These are phyloP conservation scores for Candida tropicalis DNA, from an alignment of 1,139 yeast genomes.

Conservation along the genomic window DNA sequence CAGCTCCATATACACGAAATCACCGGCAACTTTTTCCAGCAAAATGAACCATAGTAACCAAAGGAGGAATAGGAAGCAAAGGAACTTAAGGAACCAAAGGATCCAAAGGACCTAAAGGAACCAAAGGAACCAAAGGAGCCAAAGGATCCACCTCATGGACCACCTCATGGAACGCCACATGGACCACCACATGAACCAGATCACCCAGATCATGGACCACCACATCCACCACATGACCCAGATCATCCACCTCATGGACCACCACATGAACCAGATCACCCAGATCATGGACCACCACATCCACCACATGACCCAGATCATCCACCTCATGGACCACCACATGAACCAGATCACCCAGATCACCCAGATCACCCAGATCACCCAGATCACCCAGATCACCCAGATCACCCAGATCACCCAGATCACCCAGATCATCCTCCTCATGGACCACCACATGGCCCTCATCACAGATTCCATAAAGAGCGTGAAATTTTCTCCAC, in stretches of 20 bases:
- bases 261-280: constrained; percentile 10
- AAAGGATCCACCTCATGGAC: constrained; percentile 5
- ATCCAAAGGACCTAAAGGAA: constrained; percentile 4
- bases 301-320: constrained; percentile 1
- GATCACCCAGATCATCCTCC: constrained; percentile 8
- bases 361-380: neutral
- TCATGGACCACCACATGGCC: constrained; percentile 1
- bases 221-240: neutral
- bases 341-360: constrained; percentile 10
- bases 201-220: constrained; percentile 6
- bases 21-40: too few species aligned
- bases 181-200: constrained; percentile 6
- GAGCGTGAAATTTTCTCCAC: constrained; percentile 22
- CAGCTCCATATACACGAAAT: too few species aligned
- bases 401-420: constrained; percentile 9
- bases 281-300: constrained; percentile 1
- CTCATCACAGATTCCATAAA: neutral
- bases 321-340: constrained; percentile 7
- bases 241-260: constrained; percentile 6
- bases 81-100: constrained; percentile 6
- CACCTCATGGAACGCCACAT: constrained; percentile 3
- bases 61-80: too few species aligned
- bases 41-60: too few species aligned
- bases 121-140: constrained; percentile 5
- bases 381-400: constrained; percentile 12